Evolutionary conservation across 139 green algal genomes (phyloP).

Genomic region (Raphidocelis subcapitata): DNA sequence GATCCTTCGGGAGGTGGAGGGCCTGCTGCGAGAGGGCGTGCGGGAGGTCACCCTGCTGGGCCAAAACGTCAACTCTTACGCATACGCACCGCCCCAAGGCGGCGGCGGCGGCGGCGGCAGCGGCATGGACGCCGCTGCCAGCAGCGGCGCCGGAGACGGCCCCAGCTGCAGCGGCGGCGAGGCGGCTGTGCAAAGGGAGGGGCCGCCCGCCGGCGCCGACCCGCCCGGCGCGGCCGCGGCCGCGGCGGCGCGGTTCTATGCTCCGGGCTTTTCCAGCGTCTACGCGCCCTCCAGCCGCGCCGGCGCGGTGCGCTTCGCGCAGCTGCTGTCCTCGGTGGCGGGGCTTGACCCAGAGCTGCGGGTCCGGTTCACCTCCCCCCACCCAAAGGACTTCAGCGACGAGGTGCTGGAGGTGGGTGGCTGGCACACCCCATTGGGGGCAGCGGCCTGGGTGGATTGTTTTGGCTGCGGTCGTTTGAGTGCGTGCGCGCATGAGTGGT

Average conservation of each 20-base stretch:
- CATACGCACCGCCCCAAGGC: slow-evolving; percentile 37
- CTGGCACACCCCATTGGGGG: neutral
- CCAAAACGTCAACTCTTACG: slow-evolving; percentile 95
- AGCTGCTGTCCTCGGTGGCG: slow-evolving; percentile 76
- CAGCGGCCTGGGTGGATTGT: neutral
- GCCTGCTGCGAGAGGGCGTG: slow-evolving; percentile 58
- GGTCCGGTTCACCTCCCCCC: slow-evolving; percentile 89
- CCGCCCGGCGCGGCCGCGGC: neutral
- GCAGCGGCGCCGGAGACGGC: neutral
- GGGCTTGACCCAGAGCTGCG: slow-evolving; percentile 79
- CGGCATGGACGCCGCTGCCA: neutral
- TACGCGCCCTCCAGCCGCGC: slow-evolving; percentile 68
- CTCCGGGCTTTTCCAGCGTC: slow-evolving; percentile 71
- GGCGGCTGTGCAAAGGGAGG: neutral
- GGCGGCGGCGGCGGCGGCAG: neutral
- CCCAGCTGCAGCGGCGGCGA: too few relatives aligned
- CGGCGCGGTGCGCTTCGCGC: slow-evolving; percentile 67
- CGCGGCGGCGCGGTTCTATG: slow-evolving; percentile 28
- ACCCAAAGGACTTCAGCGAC: slow-evolving; percentile 86
- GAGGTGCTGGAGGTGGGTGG: slow-evolving; percentile 62
- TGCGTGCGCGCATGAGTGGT: neutral
- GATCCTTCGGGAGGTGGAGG: slow-evolving; percentile 74
- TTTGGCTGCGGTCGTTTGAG: neutral
- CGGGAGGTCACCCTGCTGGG: slow-evolving; percentile 85
- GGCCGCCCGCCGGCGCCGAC: slow-evolving; percentile 2